phyloP scores from a whole-genome alignment of 495 filamentous ascomycete genomes.

The Podospora comata region DNA sequence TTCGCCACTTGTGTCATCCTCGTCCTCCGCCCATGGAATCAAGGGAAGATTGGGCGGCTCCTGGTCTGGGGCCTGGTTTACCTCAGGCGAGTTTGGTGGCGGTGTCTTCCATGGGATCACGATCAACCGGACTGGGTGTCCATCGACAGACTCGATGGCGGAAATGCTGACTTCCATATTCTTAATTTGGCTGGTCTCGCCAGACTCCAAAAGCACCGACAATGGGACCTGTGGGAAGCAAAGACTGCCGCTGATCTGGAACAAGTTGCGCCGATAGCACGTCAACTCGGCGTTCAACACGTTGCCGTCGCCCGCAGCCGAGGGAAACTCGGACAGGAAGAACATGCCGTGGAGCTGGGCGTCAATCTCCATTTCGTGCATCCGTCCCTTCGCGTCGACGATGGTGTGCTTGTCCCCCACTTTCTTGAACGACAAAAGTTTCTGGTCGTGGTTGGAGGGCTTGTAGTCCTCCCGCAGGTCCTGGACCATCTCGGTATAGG shows the following conservation, averaged over 20 bases:
- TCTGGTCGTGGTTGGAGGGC: conserved; percentile 55
- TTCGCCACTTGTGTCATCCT: conserved; percentile 57
- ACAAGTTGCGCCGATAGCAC: conserved; percentile 89
- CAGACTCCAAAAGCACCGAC: conserved; percentile 72
- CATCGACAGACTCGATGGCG: conserved; percentile 84
- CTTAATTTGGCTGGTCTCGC: conserved; percentile 75
- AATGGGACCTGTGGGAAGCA: conserved; percentile 72
- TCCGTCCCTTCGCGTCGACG: conserved; percentile 52
- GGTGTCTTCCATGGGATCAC: conserved; percentile 96
- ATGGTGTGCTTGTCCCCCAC: conserved; percentile 55
- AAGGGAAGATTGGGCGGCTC: conserved; percentile 66
- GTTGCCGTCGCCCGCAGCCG: conserved; percentile 61
- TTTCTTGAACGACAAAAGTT: conserved; percentile 53
- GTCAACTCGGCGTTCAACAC: conserved; percentile 75
- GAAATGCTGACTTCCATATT: conserved; percentile 82
- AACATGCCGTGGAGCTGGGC: conserved; percentile 96
- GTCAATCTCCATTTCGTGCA: conserved; percentile 59
- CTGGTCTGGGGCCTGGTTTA: conserved; percentile 51
- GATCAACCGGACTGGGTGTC: conserved; percentile 83
- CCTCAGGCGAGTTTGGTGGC: conserved; percentile 64
- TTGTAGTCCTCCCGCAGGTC: conserved; percentile 55
- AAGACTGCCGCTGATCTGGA: conserved; percentile 85
- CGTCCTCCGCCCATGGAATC: conserved; percentile 72
- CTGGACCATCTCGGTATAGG: conserved; percentile 53
- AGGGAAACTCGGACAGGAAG: conserved; percentile 84